Evolutionary conservation across 2,329 filamentous ascomycete genomes (phyloP).

Genomic region (Reticulascus tulasneorum): DNA sequence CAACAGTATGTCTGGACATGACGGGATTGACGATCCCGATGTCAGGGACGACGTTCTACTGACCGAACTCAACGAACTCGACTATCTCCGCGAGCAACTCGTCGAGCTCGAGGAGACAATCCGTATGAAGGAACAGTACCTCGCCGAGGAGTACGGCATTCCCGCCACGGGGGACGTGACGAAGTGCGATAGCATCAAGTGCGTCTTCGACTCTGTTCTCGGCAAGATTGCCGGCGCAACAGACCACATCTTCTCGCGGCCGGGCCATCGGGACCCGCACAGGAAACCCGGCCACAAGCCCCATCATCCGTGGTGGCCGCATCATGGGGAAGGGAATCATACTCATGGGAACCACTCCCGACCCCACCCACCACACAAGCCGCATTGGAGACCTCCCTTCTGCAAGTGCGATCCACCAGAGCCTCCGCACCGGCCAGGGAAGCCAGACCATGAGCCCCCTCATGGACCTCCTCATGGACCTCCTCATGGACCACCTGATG

Average conservation of each 20-base stretch:
- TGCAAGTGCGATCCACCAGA: conserved; percentile 25
- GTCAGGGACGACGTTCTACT: too few relatives aligned
- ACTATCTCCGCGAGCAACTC: conserved; percentile 37
- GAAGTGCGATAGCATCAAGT: conserved; percentile 38
- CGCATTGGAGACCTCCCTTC: conserved; percentile 20
- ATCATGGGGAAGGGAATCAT: conserved; percentile 17
- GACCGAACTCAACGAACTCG: conserved; percentile 39
- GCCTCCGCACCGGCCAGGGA: conserved; percentile 14
- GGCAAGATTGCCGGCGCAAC: conserved; percentile 31
- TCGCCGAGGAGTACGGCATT: conserved; percentile 31
- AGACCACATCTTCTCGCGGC: too few relatives aligned
- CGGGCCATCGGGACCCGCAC: too few relatives aligned
- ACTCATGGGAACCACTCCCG: conserved; percentile 21
- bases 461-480: conserved; percentile 21
- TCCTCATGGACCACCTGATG: conserved; percentile 14
- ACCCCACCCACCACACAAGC: conserved; percentile 16
- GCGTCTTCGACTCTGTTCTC: conserved; percentile 35
- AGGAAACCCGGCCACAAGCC: too few relatives aligned
- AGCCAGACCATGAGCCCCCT: conserved; percentile 16
- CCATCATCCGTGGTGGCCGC: too few relatives aligned
- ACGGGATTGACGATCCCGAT: conserved; percentile 18
- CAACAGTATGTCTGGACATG: conserved; percentile 12
- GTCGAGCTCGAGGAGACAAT: conserved; percentile 38
- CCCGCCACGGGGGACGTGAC: conserved; percentile 8
- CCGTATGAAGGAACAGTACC: conserved; percentile 34